Evolutionary conservation across 2,329 filamentous ascomycete species (phyloP).

Genomic region (Claviceps spartinae): DNA sequence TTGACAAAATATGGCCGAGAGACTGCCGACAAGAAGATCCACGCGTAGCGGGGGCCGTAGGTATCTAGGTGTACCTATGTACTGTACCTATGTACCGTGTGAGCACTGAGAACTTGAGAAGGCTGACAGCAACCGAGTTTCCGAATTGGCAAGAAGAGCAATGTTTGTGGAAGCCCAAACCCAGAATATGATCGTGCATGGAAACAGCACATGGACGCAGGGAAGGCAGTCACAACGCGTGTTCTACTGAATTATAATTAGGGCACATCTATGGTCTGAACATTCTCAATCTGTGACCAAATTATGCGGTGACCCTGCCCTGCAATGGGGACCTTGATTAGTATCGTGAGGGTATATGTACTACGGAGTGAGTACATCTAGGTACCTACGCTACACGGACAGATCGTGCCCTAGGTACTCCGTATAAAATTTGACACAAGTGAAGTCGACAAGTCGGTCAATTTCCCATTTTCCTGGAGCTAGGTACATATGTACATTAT

Average conservation of each 20-base stretch:
- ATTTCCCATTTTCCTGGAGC: too few species aligned
- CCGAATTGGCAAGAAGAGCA: too few species aligned
- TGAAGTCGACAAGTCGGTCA: too few species aligned
- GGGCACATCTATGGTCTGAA: neutral
- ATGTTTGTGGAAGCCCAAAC: neutral
- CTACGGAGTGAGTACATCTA: too few species aligned
- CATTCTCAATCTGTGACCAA: neutral
- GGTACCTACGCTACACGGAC: too few species aligned
- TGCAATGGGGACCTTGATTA: neutral
- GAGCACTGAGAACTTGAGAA: too few species aligned
- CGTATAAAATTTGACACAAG: too few species aligned
- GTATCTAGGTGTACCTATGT: neutral
- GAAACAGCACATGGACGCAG: neutral
- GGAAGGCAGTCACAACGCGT: too few species aligned
- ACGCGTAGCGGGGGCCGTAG: slow-evolving; percentile 1
- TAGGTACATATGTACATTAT: neutral
- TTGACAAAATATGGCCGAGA: slow-evolving; percentile 6
- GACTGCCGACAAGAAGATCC: slow-evolving; percentile 6
- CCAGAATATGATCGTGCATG: neutral
- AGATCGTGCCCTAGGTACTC: too few species aligned
- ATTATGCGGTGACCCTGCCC: neutral
- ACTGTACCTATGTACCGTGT: too few species aligned
- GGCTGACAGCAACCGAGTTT: too few species aligned
- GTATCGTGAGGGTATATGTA: neutral
- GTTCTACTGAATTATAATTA: too few species aligned